phyloP scores from a whole-genome alignment of 140 eudicot genomes.

The Flaveria floridana region DNA sequence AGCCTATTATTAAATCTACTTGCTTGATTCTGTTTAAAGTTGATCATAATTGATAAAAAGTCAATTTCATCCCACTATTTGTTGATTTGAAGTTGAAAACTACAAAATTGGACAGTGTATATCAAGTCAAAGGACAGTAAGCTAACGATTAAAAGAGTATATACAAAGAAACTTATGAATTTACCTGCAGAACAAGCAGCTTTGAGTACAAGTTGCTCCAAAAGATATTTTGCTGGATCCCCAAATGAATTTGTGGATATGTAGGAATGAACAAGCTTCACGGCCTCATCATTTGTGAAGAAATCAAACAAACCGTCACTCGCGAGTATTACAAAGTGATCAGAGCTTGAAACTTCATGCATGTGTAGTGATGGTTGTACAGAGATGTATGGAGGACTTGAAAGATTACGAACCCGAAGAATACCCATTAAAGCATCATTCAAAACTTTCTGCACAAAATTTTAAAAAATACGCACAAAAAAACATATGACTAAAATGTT shows the following conservation, averaged over 20 bases:
- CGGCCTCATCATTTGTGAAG: conserved; percentile 80
- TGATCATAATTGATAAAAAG: neutral
- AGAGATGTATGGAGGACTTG: conserved; percentile 90
- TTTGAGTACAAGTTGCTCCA: conserved; percentile 82
- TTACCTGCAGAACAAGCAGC: conserved; percentile 98
- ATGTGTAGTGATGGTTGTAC: conserved; percentile 61
- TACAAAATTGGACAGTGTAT: neutral
- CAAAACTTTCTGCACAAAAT: conserved; percentile 65
- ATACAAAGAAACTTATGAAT: neutral
- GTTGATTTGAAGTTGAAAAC: conserved; percentile 2
- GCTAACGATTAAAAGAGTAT: neutral
- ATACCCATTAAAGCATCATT: conserved; percentile 99
- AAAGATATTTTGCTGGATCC: conserved; percentile 85
- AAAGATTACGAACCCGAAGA: conserved; percentile 81
- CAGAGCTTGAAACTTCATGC: conserved; percentile 67
- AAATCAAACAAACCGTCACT: conserved; percentile 97
- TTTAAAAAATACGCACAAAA: neutral
- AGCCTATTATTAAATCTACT: conserved; percentile 8
- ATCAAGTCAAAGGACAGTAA: neutral
- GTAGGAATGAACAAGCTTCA: conserved; percentile 68
- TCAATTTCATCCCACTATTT: conserved; percentile 1
- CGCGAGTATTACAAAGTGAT: conserved; percentile 82
- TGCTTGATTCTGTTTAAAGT: conserved; percentile 20
- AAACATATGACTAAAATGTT: neutral
- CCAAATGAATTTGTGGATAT: conserved; percentile 61